phyloP scores from a whole-genome alignment of 2,329 filamentous ascomycete genomes.

The Penicillium sumatraense region DNA sequence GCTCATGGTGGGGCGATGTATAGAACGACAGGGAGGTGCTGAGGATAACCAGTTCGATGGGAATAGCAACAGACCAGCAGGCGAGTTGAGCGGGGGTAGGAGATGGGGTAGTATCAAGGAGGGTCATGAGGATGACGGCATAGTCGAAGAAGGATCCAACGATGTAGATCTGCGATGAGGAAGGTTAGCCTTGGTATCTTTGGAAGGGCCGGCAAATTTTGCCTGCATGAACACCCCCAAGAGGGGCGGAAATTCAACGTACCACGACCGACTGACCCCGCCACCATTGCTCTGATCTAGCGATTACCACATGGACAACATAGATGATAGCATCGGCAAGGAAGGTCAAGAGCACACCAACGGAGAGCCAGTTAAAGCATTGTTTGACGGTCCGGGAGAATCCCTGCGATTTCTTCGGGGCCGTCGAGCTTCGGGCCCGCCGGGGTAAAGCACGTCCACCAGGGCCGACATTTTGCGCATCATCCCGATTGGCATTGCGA shows the following conservation, averaged over 20 bases:
- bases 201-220: background rate
- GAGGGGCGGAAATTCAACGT: slow-evolving; percentile 43
- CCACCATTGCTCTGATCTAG: slow-evolving; percentile 74
- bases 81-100: slow-evolving; percentile 79
- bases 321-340: slow-evolving; percentile 74
- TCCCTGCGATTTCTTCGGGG: slow-evolving; percentile 55
- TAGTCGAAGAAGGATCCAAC: slow-evolving; percentile 86
- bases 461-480: slow-evolving; percentile 69
- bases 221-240: background rate
- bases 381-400: slow-evolving; percentile 71
- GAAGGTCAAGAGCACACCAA: slow-evolving; percentile 74
- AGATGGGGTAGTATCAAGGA: slow-evolving; percentile 80
- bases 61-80: slow-evolving; percentile 75
- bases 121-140: slow-evolving; percentile 80
- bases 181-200: slow-evolving; percentile 17
- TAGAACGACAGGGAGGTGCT: slow-evolving; percentile 71
- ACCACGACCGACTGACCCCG: slow-evolving; percentile 78
- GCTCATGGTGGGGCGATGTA: slow-evolving; percentile 68
- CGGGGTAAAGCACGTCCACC: slow-evolving; percentile 86
- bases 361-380: slow-evolving; percentile 75
- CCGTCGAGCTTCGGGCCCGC: slow-evolving; percentile 56
- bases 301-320: slow-evolving; percentile 72
- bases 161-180: slow-evolving; percentile 71
- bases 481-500: slow-evolving; percentile 51
- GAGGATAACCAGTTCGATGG: slow-evolving; percentile 74